Evolutionary conservation across 2,329 filamentous ascomycete species (phyloP), one percentile per base, ranked within the genome.

Genomic region (Aquanectria penicillioides): DNA sequence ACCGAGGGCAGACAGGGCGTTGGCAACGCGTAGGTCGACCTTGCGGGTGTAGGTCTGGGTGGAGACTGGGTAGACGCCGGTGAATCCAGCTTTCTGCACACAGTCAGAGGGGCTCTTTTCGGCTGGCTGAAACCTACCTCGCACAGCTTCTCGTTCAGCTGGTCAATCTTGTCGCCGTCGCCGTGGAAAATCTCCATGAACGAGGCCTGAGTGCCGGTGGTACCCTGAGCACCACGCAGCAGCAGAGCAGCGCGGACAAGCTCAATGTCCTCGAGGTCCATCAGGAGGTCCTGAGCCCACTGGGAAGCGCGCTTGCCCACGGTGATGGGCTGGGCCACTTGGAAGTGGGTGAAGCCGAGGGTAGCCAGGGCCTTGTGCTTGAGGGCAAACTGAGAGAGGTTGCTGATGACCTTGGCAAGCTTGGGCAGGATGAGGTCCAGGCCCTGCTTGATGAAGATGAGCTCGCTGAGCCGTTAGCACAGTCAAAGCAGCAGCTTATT

Each of bases 1-100:
- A 25, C 92, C 93, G 43, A 97, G 88, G 1, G 88, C 91, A 25
- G 85, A 83, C 17, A 97, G 80, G 6, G 91, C 92, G 71, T 95
- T 93, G 68, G 89, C 85, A 12, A 97, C 82, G 52, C 55, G 20
- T 33, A 91, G 81, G 72, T 97, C 93, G 49, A 97, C 89, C 78
- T 95, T 94, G 61, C 92, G 86, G 5, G 90, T 88, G 77, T 62
- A 61, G 10, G 63, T 66, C 48, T 66, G 63, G 2, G 63, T 66
- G 5, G 59, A 63, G 3, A 66, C 53, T 9, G 54, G 48, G 22
- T 64, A 65, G 38, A 62, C 53, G 13, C 48, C 48, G 4, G 36
- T 18, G 37, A 62, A 62, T 4, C 40, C 57, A 9, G 52, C 40
- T 37, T 62, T 62, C n/a, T n/a, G n/a, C n/a, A n/a, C n/a, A n/a